Evolutionary conservation across 192 early-diverging fungal genomes (phyloP), one percentile per base, ranked within the genome.

Genomic region (Kappamyces sp.): DNA sequence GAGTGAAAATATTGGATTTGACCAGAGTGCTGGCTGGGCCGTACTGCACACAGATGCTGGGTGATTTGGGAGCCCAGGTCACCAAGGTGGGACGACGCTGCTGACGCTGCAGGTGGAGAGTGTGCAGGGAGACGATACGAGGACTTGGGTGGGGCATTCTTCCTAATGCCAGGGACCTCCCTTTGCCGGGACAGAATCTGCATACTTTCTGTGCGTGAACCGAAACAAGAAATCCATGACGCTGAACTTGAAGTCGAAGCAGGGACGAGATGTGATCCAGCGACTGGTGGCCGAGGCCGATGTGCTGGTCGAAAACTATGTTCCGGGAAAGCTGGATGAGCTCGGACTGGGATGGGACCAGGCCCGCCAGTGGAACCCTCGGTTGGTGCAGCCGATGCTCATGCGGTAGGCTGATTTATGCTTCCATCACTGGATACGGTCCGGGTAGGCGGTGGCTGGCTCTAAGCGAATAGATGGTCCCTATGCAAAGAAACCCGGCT

Each of bases 141-240:
- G 94, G 1, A 53, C 76, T 31, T 97, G 92, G 92, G 90, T 91
- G 7, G 84, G 86, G 3, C 86, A 84, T 4, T 80, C 66, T 57
- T 58, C 54, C 33, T 3, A 5, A 45, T 62, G 66, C 49, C 29
- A 66, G 64, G 72, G 75, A 29, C 73, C 74, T 8, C 69, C 59
- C 3, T 69, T 65, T 50, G 75, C 76, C 1, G 47, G 30, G 39
- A 63, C 71, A 7, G 91, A 95, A 57, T 82, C 77, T 45, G 90
- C 93, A 4, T 98, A 98, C 65, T 98, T 93, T 67, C 70, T 98
- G 41, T 79, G 86, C 49, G 82, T 89, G 14, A 98, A 98, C 65
- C 80, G 94, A 4, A 95, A 95, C 80, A 98, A 98, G 64, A 72
- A 83, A 59, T 93, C 90, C 1, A 78, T 98, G 9, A 84, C 91